phyloP scores from a whole-genome alignment of 108 stramenopile species.

The Cyclotella baltica region DNA sequence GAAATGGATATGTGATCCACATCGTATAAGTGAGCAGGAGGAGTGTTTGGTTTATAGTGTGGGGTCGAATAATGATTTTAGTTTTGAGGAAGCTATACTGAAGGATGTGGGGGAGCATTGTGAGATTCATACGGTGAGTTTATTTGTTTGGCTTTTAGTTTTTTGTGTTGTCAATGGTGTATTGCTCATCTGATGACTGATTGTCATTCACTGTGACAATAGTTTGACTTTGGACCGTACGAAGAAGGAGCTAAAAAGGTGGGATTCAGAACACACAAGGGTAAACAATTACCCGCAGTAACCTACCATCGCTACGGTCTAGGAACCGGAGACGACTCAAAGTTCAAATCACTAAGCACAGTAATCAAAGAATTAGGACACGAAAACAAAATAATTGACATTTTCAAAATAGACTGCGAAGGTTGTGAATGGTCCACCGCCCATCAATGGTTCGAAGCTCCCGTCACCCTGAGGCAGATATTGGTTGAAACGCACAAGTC shows the following conservation, averaged over 20 bases:
- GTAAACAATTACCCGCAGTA: not conserved
- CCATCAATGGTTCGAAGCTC: no score
- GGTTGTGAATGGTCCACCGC: no score
- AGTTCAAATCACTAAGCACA: no score
- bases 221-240: not conserved
- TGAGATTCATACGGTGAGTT: not conserved
- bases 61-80: not conserved
- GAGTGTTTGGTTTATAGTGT: not conserved
- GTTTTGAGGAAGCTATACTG: not conserved
- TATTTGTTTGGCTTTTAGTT: not conserved
- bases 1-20: constrained; percentile 65
- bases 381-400: no score
- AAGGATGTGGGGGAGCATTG: not conserved
- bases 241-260: not conserved
- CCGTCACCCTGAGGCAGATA: no score
- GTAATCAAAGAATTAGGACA: no score
- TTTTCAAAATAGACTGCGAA: no score
- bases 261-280: not conserved
- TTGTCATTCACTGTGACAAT: not conserved
- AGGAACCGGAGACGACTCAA: no score
- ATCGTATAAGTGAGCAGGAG: constrained; percentile 38
- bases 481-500: no score
- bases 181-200: not conserved
- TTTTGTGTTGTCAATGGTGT: not conserved
- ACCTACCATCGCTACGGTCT: no score